Percentiles rank a stretch among this genome's conserved stretches.
Conservation (phyloP, 208 protist genomes). For the Acanthamoeba castellanii region DNA sequence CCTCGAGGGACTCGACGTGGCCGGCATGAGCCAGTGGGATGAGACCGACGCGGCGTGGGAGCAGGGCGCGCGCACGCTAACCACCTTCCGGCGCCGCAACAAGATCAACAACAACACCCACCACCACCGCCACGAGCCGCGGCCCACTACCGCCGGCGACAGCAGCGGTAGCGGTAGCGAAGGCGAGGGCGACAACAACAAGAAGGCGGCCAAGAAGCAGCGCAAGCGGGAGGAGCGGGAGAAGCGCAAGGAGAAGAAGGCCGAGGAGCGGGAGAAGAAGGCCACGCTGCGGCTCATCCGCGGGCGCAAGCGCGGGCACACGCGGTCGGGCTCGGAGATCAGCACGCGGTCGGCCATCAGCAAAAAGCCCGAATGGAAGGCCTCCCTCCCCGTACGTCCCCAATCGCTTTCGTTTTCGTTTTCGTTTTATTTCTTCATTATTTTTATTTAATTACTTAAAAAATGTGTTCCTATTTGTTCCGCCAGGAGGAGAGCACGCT, state of each 20-base stretch:
- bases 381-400: no score
- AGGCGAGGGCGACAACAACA: neutral
- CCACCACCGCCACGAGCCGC: no score
- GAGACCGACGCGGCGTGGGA: neutral
- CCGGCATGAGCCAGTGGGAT: constrained; percentile 27
- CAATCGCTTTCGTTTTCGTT: neutral
- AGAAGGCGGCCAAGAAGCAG: neutral
- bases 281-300: neutral
- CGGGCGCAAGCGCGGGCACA: neutral
- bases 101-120: neutral
- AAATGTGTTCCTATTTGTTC: neutral
- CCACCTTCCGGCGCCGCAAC: neutral
- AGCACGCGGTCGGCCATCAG: neutral
- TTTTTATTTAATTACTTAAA: neutral
- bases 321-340: constrained; percentile 15
- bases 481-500: neutral
- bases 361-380: neutral
- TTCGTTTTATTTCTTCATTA: neutral
- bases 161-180: constrained; percentile 15
- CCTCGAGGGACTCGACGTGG: constrained; percentile 12
- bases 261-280: neutral
- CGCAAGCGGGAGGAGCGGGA: neutral
- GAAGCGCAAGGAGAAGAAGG: constrained; percentile 22
- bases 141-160: neutral
- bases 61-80: neutral